These are phyloP conservation scores for Mycena capillaripes DNA, from an alignment of 768 basidiomycete genomes.

Conservation along the genomic window DNA sequence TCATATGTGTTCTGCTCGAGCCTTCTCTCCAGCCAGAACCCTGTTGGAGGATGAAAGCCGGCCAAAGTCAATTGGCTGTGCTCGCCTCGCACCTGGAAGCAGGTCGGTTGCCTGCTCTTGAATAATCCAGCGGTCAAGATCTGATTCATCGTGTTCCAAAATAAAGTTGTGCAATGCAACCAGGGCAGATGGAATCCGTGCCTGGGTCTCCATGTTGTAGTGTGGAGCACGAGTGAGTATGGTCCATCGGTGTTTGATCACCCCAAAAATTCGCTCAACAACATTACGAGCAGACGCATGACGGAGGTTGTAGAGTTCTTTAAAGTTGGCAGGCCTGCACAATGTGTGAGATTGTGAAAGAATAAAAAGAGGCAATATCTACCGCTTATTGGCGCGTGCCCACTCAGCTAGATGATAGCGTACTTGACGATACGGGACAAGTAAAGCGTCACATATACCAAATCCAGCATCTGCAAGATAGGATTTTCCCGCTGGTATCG, in stretches of 20 bases:
- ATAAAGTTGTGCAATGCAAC: conserved; percentile 47
- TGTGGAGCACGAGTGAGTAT: conserved; percentile 35
- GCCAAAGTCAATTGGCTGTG: conserved; percentile 16
- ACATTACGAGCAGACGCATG: conserved; percentile 50
- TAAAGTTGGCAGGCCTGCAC: conserved; percentile 33
- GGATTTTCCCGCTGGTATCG: conserved; percentile 47
- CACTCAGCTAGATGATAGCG: conserved; percentile 56
- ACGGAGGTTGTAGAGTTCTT: conserved; percentile 59
- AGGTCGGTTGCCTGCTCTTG: no score
- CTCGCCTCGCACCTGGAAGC: no score
- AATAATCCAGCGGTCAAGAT: conserved; percentile 43
- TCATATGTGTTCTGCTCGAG: conserved; percentile 18
- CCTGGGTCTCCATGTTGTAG: conserved; percentile 41
- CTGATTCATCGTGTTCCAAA: conserved; percentile 37
- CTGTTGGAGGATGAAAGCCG: conserved; percentile 4
- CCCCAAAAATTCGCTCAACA: conserved; percentile 49
- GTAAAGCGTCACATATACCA: conserved; percentile 46
- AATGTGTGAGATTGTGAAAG: no score
- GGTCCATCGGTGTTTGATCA: conserved; percentile 44
- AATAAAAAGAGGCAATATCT: no score
- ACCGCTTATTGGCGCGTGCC: no score
- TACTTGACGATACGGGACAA: conserved; percentile 54
- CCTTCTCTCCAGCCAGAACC: conserved; percentile 16
- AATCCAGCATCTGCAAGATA: conserved; percentile 42
- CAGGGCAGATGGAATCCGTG: conserved; percentile 41